Evolutionary conservation across 805 yeast genomes (phyloP), one percentile per base, ranked within the genome.

Genomic region (Cyberlindnera maritima): DNA sequence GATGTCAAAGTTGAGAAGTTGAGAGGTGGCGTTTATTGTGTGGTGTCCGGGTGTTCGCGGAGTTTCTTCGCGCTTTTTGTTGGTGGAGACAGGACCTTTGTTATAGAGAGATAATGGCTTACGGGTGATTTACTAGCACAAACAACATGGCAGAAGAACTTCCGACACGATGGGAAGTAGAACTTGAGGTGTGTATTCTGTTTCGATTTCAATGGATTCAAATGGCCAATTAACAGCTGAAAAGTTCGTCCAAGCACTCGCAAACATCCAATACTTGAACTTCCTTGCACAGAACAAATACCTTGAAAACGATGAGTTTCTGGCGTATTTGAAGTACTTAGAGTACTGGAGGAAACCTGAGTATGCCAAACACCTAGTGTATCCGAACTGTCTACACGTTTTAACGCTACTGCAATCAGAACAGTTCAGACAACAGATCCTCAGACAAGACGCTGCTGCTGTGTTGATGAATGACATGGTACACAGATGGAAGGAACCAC

Each of bases 131-230:
- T 21, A 21, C 9, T 9, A 9, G 25, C 25, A 21, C n/a, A 21
- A 6, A 6, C 9, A 9, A n/a, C 2, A 43, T 29, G 39, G 44
- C 54, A 56, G 54, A 61, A 26, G 70, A 66, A 33, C 69, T 79
- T n/a, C 90, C 92, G n/a, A 77, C 86, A 5, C 65, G 96, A 47
- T 88, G 92, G 88, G 96, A 88, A 59, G 80, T 88, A 19, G 96
- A 88, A 57, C 72, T 88, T n/a, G 97, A 86, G 52, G 81, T 79
- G 41, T 56, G 80, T 60, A 52, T 63, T 2, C 15, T 15, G 10
- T 6, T 15, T n/a, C 8, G 12, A 9, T 2, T 13, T 26, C 9
- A 5, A 25, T 15, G 6, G 4, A 15, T 17, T 11, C 23, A 14
- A 25, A 14, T 25, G 18, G 37, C 3, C 26, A 9, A 35, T 41